These are phyloP conservation scores for Neurospora tetraspora DNA, from an alignment of 495 filamentous ascomycete species.

Conservation along the genomic window DNA sequence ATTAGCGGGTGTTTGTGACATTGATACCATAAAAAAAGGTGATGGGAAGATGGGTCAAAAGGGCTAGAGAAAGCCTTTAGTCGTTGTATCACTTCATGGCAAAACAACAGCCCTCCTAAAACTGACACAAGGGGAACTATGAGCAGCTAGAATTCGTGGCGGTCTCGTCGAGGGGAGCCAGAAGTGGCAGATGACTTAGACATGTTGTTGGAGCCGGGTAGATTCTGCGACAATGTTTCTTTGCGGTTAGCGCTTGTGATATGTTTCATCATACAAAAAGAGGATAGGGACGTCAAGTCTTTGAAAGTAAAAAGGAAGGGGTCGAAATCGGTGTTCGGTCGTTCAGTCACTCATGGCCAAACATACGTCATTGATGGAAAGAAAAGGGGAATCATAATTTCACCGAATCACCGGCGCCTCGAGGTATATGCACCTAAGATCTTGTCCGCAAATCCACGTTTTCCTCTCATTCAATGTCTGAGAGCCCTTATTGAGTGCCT, in stretches of 20 bases:
- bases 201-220: neutral
- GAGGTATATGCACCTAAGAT: neutral
- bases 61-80: neutral
- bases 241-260: neutral
- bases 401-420: neutral
- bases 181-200: neutral
- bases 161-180: neutral
- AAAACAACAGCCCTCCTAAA: neutral
- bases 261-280: neutral
- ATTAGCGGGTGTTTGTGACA: neutral
- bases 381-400: neutral
- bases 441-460: neutral
- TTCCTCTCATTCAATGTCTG: neutral
- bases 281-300: neutral
- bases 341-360: neutral
- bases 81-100: neutral
- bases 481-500: neutral
- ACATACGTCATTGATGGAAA: neutral
- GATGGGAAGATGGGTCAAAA: neutral
- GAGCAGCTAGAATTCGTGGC: neutral
- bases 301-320: neutral
- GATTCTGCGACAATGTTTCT: neutral
- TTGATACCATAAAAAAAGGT: neutral
- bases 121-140: neutral
- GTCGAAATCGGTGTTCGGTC: neutral